A percentile compares a stretch with the other conserved stretches of the same genome.
Conservation (phyloP, 2,329 filamentous ascomycete species). For the Plectosphaerella cucumerina region DNA sequence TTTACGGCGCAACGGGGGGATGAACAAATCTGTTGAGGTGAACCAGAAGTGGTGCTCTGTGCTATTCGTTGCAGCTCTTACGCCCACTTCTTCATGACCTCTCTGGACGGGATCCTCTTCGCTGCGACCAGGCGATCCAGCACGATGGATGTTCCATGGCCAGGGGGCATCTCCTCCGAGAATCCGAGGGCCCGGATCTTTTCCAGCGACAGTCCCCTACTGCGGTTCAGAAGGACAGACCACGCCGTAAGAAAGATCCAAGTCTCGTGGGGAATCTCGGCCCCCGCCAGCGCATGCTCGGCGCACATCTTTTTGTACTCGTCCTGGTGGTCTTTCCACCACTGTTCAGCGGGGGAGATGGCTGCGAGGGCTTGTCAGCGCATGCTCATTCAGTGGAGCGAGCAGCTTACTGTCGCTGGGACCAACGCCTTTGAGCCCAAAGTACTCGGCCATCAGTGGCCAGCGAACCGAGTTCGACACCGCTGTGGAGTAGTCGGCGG, state of each 20-base stretch:
- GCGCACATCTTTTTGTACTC: constrained; percentile 4
- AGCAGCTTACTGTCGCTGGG: constrained; percentile 7
- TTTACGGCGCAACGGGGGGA: no score
- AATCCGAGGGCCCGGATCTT: constrained; percentile 6
- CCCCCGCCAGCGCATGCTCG: constrained; percentile 3
- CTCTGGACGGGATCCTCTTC: not conserved
- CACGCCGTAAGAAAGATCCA: constrained; percentile 5
- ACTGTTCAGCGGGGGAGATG: not conserved
- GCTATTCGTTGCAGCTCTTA: no score
- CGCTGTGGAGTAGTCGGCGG: constrained; percentile 2
- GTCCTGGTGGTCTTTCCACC: constrained; percentile 3
- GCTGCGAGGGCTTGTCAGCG: not conserved
- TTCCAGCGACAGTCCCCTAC: constrained; percentile 4
- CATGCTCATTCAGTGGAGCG: not conserved
- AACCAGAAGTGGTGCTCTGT: no score
- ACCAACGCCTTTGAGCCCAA: constrained; percentile 21
- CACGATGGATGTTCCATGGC: not conserved
- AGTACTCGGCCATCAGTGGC: constrained; percentile 13
- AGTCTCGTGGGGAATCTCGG: constrained; percentile 1
- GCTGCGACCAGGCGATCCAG: constrained; percentile 1
- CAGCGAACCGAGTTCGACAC: constrained; percentile 1
- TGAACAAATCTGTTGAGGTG: no score
- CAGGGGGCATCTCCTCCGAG: constrained; percentile 1
- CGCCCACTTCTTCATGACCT: not conserved
- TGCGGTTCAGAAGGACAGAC: not conserved